Percentiles rank a stretch among this genome's conserved stretches.
These are phyloP conservation scores for Colletotrichum caudatum DNA, from an alignment of 2,329 filamentous ascomycete species.

Conservation along the genomic window DNA sequence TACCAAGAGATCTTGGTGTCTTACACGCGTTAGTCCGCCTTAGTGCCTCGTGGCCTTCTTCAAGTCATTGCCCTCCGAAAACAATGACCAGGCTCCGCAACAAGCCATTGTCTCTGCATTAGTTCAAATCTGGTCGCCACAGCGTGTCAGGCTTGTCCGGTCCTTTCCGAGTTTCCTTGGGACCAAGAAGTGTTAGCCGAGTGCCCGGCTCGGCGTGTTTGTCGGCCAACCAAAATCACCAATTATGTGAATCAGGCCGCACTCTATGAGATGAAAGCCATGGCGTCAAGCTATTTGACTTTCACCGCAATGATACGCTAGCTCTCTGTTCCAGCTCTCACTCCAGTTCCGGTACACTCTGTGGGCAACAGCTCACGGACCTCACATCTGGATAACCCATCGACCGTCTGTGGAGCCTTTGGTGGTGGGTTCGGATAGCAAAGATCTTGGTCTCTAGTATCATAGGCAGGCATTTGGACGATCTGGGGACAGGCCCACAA, in stretches of 20 bases:
- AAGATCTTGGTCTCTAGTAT: neutral
- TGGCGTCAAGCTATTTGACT: conserved; percentile 10
- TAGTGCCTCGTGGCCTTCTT: too few species aligned
- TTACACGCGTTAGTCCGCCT: conserved; percentile 27
- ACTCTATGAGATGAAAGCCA: neutral
- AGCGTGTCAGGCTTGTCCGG: neutral
- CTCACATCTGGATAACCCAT: neutral
- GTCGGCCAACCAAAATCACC: too few species aligned
- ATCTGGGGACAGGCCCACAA: conserved; percentile 2
- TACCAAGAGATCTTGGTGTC: conserved; percentile 29
- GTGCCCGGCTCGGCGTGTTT: neutral
- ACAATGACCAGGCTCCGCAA: too few species aligned
- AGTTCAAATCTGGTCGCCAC: too few species aligned
- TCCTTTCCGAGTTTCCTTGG: conserved; percentile 4
- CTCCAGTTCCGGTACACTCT: neutral
- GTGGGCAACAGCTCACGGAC: neutral
- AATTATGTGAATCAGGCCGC: too few species aligned
- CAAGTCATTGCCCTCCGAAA: too few species aligned
- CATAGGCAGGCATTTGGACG: neutral
- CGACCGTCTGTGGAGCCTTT: conserved; percentile 6
- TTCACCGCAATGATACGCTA: neutral
- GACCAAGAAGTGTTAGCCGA: conserved; percentile 15
- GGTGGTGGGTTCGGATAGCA: neutral
- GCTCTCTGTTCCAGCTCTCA: neutral
- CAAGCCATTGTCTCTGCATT: too few species aligned